phyloP scores from a whole-genome alignment of 225 moss, liverwort and hornwort species.

The Bryoerythrophyllum caledonicum region DNA sequence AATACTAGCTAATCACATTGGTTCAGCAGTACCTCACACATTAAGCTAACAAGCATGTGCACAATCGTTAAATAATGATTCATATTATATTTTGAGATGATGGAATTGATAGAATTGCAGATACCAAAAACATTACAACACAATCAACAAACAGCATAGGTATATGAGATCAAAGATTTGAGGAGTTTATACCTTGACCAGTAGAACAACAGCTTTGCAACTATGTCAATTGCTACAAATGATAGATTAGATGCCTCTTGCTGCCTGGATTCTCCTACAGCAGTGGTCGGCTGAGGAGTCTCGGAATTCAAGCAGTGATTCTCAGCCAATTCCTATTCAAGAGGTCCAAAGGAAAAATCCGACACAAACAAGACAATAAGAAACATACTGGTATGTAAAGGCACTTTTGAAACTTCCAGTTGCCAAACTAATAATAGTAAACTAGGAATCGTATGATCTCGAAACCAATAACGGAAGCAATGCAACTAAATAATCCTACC shows the following conservation, averaged over 20 bases:
- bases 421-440: too few species aligned
- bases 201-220: conserved; percentile 87
- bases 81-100: too few species aligned
- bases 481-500: conserved; percentile 31
- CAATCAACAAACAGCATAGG: conserved; percentile 7
- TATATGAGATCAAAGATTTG: neutral
- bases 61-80: too few species aligned
- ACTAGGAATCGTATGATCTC: too few species aligned
- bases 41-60: too few species aligned
- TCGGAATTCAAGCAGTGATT: conserved; percentile 77
- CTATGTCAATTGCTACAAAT: conserved; percentile 88
- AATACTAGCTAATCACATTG: too few species aligned
- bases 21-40: too few species aligned
- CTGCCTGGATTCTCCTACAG: conserved; percentile 49
- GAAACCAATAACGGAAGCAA: neutral
- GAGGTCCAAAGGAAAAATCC: conserved; percentile 13
- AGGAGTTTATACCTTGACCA: conserved; percentile 62
- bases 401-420: too few species aligned
- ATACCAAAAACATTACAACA: too few species aligned
- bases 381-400: too few species aligned
- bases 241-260: conserved; percentile 66
- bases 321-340: conserved; percentile 73
- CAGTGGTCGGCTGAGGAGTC: conserved; percentile 43
- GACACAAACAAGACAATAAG: too few species aligned
- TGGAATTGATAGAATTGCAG: too few species aligned